Base-by-base conservation (phyloP, 768 basidiomycete species). In the Panellus pusillus region DNA sequence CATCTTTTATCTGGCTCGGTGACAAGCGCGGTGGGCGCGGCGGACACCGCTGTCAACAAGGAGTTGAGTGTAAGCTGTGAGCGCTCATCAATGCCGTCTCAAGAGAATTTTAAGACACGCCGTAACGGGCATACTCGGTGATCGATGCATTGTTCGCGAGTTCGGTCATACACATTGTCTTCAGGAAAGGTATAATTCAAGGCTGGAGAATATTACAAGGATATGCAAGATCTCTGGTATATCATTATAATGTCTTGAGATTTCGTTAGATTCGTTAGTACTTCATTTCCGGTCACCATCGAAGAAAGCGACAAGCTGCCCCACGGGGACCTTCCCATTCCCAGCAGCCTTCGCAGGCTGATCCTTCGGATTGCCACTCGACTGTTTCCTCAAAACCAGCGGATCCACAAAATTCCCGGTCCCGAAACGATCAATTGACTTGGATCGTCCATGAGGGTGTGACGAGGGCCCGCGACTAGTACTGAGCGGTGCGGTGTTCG, bases 291-390 rank as follows among this genome's bases (percentile, higher is more conserved):
- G 75, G 38, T 80, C 78, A 28, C 70, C 68, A 63, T 92, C 88
- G 62, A 93, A 93, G 69, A 88, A 93, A n/a, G 89, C 89, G 13
- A 91, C 88, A 39, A 93, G 69, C 63, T 92, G 80, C 9, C 84
- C 87, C 38, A 93, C 79, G 0, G 87, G 82, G 13, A 89, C 79
- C 72, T 91, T 91, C 48, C 75, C 82, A 65, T 65, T 60, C 51
- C 80, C 69, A 49, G 72, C 73, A 15, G 80, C 73, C 60, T 74
- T 74, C 4, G 73, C 79, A 36, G 74, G 71, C 56, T 35, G 32
- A 35, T 75, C 76, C 39, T 64, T 73, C 39, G 60, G 63, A 9
- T 66, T 65, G 61, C 75, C 76, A 48, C 74, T 78, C 68, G 80
- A 79, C 70, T 89, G 87, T 61, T 77, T 82, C 63, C 91, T 78